Conservation (phyloP, 129 eudicot species). For the Flaveria trinervia region DNA sequence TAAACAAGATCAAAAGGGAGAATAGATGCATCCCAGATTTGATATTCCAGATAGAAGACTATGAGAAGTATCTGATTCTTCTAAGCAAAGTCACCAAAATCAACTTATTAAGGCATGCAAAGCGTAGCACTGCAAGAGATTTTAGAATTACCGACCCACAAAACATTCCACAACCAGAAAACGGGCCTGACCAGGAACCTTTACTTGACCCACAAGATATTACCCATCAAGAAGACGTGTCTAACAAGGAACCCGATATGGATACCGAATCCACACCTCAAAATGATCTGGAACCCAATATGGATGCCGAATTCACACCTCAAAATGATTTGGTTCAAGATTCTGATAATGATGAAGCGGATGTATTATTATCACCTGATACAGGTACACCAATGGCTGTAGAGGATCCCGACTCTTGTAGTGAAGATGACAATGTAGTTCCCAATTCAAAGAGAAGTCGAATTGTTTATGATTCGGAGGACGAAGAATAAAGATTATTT, state of each 20-base stretch:
- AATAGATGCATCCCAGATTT: conserved; percentile 84
- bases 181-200: conserved; percentile 33
- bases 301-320: conserved; percentile 26
- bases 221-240: conserved; percentile 33
- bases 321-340: conserved; percentile 43
- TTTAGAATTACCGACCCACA: conserved; percentile 50
- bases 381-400: conserved; percentile 33
- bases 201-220: conserved; percentile 31
- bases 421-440: conserved; percentile 44
- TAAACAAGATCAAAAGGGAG: conserved; percentile 80
- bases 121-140: conserved; percentile 78
- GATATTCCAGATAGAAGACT: conserved; percentile 86
- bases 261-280: conserved; percentile 32
- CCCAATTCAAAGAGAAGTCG: conserved; percentile 51
- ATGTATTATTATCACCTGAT: conserved; percentile 22
- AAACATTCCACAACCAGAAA: conserved; percentile 32
- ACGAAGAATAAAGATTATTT: conserved; percentile 34
- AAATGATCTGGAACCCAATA: conserved; percentile 34
- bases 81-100: conserved; percentile 64
- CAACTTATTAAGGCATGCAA: conserved; percentile 74
- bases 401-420: conserved; percentile 49
- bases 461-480: conserved; percentile 62
- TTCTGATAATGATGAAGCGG: conserved; percentile 38
- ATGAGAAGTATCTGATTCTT: conserved; percentile 71
- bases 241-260: conserved; percentile 27